Evolutionary conservation across 2,329 filamentous ascomycete species (phyloP).

Genomic region (Septoria petroselini): DNA sequence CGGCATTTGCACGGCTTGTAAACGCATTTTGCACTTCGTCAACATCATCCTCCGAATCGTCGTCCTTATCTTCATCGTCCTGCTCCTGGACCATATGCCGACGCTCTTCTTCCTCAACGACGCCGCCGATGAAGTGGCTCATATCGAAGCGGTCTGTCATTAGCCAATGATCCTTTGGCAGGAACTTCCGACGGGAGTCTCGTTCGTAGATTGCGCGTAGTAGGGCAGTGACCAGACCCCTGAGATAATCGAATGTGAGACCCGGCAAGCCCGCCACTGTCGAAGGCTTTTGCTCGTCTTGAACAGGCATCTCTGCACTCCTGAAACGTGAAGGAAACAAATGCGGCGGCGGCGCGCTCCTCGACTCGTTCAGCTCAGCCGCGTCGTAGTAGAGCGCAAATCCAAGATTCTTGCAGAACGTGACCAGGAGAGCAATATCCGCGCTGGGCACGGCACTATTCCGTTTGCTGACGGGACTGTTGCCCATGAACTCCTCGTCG

Average conservation of each 20-base stretch:
- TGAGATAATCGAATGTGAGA: conserved; percentile 73
- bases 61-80: conserved; percentile 58
- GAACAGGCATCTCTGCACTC: neutral
- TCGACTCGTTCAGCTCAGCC: conserved; percentile 49
- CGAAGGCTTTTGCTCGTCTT: conserved; percentile 39
- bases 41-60: conserved; percentile 44
- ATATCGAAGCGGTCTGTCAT: conserved; percentile 89
- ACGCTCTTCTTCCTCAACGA: conserved; percentile 81
- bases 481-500: conserved; percentile 77
- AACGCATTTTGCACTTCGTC: conserved; percentile 37
- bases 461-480: conserved; percentile 37
- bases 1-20: conserved; percentile 18
- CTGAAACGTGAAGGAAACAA: conserved; percentile 9
- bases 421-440: conserved; percentile 71
- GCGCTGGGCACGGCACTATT: conserved; percentile 66
- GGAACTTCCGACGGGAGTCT: conserved; percentile 81
- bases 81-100: conserved; percentile 66
- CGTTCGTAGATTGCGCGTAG: conserved; percentile 88
- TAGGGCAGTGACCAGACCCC: conserved; percentile 73
- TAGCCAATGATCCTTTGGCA: conserved; percentile 84
- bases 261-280: conserved; percentile 62
- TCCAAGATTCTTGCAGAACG: conserved; percentile 85
- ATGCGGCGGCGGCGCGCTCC: conserved; percentile 4
- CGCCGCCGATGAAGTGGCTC: conserved; percentile 76
- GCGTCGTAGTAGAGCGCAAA: conserved; percentile 87